Evolutionary conservation across 2,329 filamentous ascomycete genomes (phyloP), one percentile per base, ranked within the genome.

Genomic region (Phaeosphaeriaceae sp.): DNA sequence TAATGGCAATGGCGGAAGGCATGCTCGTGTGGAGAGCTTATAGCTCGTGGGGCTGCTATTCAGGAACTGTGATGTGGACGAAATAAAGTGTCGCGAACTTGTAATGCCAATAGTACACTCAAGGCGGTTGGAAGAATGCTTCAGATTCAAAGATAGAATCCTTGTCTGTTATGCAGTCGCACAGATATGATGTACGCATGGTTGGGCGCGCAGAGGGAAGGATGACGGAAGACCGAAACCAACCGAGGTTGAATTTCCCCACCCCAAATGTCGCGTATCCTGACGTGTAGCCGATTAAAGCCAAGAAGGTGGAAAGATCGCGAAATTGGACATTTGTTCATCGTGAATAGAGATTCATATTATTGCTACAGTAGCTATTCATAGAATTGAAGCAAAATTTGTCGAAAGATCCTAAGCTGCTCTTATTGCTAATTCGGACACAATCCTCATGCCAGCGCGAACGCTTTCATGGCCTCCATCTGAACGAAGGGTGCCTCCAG

Each of bases 1-100:
- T 84, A 62, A 93, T 83, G 24, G 85, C 84, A 54, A 92, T 84
- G 57, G 85, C 84, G 60, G 81, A 80, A 48, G 82, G 82, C 81
- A 83, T 84, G 24, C 53, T 64, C n/a, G n/a, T 51, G 21, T 54
- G 22, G 36, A 45, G 17, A 47, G 45, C 45, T 41, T 50, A 9
- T 31, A 36, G 31, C 31, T 11, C 31, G 31, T 5, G 7, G 7
- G 13, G 9, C 3, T 7, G 31, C 31, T 36, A 36, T 15, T 31
- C 6, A 31, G 25, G 25, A 31, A 11, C 25, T 31, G 25, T 21
- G 27, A 4, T 13, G 9, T 33, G 15, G 31, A 13, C 2, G 40
- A 47, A 10, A 47, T 47, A 22, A 3, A 25, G 5, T 3, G 22
- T 22, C 7, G 15, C 17, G 21, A 27, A 15, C 7, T 7, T 36